phyloP scores from a whole-genome alignment of 129 eudicot genomes.

The Escallonia rubra region DNA sequence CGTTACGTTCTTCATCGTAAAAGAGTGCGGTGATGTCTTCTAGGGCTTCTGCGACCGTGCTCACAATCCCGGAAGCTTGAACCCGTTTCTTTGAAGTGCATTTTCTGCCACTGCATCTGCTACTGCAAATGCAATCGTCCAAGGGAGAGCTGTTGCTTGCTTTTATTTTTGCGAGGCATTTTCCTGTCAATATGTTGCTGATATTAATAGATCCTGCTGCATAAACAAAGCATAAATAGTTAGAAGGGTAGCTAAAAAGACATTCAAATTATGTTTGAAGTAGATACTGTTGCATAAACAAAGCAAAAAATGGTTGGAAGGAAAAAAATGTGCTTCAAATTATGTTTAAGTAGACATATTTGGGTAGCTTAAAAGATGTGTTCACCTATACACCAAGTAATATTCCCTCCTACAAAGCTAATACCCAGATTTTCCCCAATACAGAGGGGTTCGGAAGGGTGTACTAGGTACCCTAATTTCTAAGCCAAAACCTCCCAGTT shows the following conservation, averaged over 20 bases:
- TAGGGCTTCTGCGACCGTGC: slow-evolving; percentile 73
- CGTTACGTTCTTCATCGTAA: slow-evolving; percentile 92
- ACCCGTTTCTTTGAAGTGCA: slow-evolving; percentile 49
- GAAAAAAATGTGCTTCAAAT: no score
- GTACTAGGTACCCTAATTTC: no score
- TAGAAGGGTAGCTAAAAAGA: neutral
- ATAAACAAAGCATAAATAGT: slow-evolving; percentile 1
- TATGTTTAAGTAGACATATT: no score
- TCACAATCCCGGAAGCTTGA: slow-evolving; percentile 45
- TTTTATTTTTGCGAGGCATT: slow-evolving; percentile 86
- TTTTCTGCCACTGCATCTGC: slow-evolving; percentile 31
- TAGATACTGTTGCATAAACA: slow-evolving; percentile 41
- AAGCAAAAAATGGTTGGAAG: neutral
- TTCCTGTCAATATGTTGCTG: slow-evolving; percentile 90
- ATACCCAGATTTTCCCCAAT: no score
- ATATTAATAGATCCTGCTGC: slow-evolving; percentile 89
- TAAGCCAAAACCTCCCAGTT: no score
- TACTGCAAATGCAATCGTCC: slow-evolving; percentile 53
- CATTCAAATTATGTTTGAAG: neutral
- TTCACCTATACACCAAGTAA: no score
- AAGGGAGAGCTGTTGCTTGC: slow-evolving; percentile 40
- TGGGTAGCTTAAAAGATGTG: no score
- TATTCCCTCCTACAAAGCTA: no score
- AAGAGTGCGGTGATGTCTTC: slow-evolving; percentile 96
- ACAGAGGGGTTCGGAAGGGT: no score